These are phyloP conservation scores for Anacardium occidentale DNA, from an alignment of 345 rosid genomes.

Conservation along the genomic window DNA sequence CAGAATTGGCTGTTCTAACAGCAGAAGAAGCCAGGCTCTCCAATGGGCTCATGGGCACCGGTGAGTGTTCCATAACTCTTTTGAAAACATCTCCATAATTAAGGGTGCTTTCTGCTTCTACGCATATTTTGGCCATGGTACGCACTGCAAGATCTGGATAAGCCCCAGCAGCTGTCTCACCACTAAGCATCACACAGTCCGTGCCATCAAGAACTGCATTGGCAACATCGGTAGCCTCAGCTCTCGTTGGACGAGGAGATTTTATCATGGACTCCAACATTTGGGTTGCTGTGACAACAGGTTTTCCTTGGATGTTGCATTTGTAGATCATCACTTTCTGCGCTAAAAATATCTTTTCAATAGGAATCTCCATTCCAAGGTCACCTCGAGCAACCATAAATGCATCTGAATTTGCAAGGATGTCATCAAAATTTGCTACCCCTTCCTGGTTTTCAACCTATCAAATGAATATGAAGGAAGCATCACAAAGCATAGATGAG, in stretches of 20 bases:
- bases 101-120: constrained; percentile 91
- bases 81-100: constrained; percentile 83
- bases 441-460: constrained; percentile 99
- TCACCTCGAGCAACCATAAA: constrained; percentile 99
- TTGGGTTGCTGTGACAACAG: constrained; percentile 84
- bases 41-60: constrained; percentile 92
- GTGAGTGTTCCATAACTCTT: constrained; percentile 76
- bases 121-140: constrained; percentile 92
- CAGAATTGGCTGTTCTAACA: constrained; percentile 86
- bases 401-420: constrained; percentile 82
- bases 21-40: constrained; percentile 94
- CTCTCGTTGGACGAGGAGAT: constrained; percentile 95
- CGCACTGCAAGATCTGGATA: constrained; percentile 87
- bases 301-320: constrained; percentile 95
- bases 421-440: constrained; percentile 93
- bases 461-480: constrained; percentile 2
- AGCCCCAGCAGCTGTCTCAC: constrained; percentile 98
- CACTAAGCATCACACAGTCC: constrained; percentile 96
- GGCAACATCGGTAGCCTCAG: constrained; percentile 97
- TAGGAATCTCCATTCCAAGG: constrained; percentile 98
- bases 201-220: constrained; percentile 93
- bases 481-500: constrained; percentile 1
- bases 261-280: constrained; percentile 99
- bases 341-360: constrained; percentile 92
- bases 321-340: constrained; percentile 99